phyloP scores from a whole-genome alignment of 768 basidiomycete species.

The Suillus bovinus region DNA sequence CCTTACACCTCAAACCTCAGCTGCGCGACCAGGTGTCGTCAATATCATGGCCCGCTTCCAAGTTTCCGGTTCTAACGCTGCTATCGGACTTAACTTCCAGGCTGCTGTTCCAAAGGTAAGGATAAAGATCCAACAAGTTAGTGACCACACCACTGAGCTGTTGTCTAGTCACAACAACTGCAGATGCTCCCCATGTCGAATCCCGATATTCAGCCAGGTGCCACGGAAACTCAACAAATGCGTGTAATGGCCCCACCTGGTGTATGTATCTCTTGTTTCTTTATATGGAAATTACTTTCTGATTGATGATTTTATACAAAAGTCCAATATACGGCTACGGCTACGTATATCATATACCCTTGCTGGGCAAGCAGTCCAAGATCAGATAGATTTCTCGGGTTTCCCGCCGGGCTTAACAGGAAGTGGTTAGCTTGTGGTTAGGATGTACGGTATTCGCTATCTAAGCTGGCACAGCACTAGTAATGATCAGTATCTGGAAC shows the following conservation, averaged over 20 bases:
- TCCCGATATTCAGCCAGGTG: constrained; percentile 71
- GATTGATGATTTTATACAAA: constrained; percentile 8
- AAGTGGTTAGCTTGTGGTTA: constrained; percentile 17
- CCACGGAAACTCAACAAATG: constrained; percentile 94
- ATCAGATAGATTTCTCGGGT: constrained; percentile 92
- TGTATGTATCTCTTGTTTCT: constrained; percentile 45
- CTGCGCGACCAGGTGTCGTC: constrained; percentile 82
- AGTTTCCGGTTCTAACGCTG: constrained; percentile 52
- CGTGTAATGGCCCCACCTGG: constrained; percentile 85
- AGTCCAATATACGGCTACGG: constrained; percentile 85
- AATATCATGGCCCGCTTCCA: constrained; percentile 91
- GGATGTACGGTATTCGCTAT: constrained; percentile 23
- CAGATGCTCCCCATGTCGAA: constrained; percentile 99
- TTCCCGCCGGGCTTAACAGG: constrained; percentile 79
- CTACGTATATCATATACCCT: constrained; percentile 80
- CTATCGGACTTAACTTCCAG: constrained; percentile 83
- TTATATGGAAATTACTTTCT: constrained; percentile 13
- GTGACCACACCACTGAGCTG: not conserved
- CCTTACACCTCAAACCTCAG: constrained; percentile 82
- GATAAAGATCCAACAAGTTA: constrained; percentile 3
- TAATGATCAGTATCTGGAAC: not conserved
- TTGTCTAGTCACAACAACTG: constrained; percentile 84
- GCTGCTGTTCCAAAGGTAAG: constrained; percentile 94
- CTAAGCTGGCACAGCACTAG: constrained; percentile 14
- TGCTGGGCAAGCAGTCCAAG: constrained; percentile 71